Evolutionary conservation across 2,329 filamentous ascomycete genomes (phyloP).

Genomic region (Capronia americana): DNA sequence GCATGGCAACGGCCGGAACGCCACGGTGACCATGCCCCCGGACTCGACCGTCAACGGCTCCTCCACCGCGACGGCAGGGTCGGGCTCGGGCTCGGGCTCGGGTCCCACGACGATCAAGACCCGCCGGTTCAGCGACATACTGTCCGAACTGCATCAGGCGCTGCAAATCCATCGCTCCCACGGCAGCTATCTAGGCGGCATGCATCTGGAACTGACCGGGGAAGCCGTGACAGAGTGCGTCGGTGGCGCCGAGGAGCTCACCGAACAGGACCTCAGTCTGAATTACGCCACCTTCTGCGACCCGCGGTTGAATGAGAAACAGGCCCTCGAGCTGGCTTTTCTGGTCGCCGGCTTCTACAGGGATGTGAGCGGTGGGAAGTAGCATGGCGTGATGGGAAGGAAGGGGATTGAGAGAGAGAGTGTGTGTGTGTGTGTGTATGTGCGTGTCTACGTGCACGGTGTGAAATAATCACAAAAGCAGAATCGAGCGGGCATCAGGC

Average conservation of each 20-base stretch:
- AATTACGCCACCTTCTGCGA: constrained; percentile 98
- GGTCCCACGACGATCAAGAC: constrained; percentile 82
- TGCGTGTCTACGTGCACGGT: no score
- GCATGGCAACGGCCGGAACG: constrained; percentile 77
- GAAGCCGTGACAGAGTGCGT: constrained; percentile 97
- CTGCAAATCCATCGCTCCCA: constrained; percentile 83
- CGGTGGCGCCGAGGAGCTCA: constrained; percentile 84
- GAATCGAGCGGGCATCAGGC: no score
- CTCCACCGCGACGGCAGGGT: background rate
- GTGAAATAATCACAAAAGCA: no score
- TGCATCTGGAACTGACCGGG: constrained; percentile 93
- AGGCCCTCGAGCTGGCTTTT: constrained; percentile 93
- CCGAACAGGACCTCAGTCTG: constrained; percentile 83
- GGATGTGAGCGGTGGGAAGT: constrained; percentile 43
- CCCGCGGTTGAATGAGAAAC: constrained; percentile 94
- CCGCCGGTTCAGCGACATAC: constrained; percentile 85
- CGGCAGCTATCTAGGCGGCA: constrained; percentile 85
- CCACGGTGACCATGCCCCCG: constrained; percentile 50
- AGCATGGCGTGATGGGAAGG: background rate
- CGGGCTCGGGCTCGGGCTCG: background rate
- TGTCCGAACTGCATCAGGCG: constrained; percentile 83
- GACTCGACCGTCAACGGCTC: constrained; percentile 3
- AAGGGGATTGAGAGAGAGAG: background rate
- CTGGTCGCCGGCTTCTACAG: constrained; percentile 83
- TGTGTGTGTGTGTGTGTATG: no score